Evolutionary conservation across 2,329 filamentous ascomycete species (phyloP).

Genomic region (Bipolaris zeicola): DNA sequence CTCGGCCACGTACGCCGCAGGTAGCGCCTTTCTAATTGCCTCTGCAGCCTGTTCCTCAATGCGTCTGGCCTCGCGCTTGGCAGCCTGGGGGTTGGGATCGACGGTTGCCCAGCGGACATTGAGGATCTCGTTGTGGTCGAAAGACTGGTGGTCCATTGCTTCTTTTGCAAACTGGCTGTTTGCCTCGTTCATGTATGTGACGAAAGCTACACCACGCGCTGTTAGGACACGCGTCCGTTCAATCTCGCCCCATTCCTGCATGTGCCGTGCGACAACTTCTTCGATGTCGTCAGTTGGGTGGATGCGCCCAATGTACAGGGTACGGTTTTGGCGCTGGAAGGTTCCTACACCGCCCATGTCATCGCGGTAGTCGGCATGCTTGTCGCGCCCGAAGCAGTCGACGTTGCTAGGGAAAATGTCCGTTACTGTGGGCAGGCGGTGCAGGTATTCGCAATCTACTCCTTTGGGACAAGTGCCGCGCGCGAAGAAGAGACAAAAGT

Average conservation of each 20-base stretch:
- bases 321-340: conserved; percentile 92
- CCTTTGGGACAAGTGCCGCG: conserved; percentile 83
- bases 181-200: conserved; percentile 88
- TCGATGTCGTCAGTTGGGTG: conserved; percentile 97
- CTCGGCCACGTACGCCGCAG: conserved; percentile 88
- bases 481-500: conserved; percentile 92
- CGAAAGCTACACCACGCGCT: conserved; percentile 86
- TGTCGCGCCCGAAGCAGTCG: conserved; percentile 94
- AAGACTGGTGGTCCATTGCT: conserved; percentile 90
- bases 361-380: conserved; percentile 89
- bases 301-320: conserved; percentile 90
- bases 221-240: conserved; percentile 89
- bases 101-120: conserved; percentile 98
- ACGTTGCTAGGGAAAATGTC: conserved; percentile 93
- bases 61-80: conserved; percentile 84
- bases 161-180: conserved; percentile 63
- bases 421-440: conserved; percentile 82
- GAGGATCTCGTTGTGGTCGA: conserved; percentile 90
- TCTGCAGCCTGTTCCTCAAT: conserved; percentile 97
- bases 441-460: conserved; percentile 91
- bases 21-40: conserved; percentile 84
- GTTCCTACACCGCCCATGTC: conserved; percentile 97
- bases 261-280: conserved; percentile 91
- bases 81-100: conserved; percentile 93
- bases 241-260: conserved; percentile 94